Percentiles rank a stretch among this genome's conserved stretches.
Conservation (phyloP, 2,329 filamentous ascomycete species). For the Thelonectria rubi region DNA sequence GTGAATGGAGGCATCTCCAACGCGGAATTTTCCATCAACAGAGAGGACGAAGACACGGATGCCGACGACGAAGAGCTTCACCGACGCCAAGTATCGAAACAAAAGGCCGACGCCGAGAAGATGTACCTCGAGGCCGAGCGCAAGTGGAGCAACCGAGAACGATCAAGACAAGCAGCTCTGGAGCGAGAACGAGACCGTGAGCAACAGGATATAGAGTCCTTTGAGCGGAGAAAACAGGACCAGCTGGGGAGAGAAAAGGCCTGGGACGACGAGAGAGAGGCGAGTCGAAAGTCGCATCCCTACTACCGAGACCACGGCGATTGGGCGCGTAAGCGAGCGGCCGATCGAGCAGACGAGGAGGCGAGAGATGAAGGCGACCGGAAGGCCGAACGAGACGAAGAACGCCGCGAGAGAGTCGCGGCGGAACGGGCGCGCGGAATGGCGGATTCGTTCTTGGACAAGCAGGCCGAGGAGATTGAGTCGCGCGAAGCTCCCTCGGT, state of each 20-base stretch:
- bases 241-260: conserved; percentile 70
- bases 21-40: conserved; percentile 63
- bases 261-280: conserved; percentile 95
- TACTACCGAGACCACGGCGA: conserved; percentile 89
- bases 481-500: conserved; percentile 51
- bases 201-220: conserved; percentile 74
- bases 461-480: conserved; percentile 81
- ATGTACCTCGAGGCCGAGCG: conserved; percentile 85
- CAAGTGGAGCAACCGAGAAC: conserved; percentile 90
- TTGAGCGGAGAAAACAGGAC: conserved; percentile 73
- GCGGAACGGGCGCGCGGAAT: conserved; percentile 82
- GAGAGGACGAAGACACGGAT: conserved; percentile 86
- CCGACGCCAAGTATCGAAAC: conserved; percentile 73
- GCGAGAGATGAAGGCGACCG: conserved; percentile 85
- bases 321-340: conserved; percentile 84
- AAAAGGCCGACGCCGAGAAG: conserved; percentile 79
- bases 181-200: conserved; percentile 86
- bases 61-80: conserved; percentile 89
- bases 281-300: conserved; percentile 73
- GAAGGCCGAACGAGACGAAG: conserved; percentile 78
- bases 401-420: conserved; percentile 72
- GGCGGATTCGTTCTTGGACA: conserved; percentile 90
- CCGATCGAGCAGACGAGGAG: conserved; percentile 77
- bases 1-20: conserved; percentile 80
- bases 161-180: conserved; percentile 82